Conservation (phyloP, 1,284 basidiomycete genomes). For the Tylopilus orsonianus region DNA sequence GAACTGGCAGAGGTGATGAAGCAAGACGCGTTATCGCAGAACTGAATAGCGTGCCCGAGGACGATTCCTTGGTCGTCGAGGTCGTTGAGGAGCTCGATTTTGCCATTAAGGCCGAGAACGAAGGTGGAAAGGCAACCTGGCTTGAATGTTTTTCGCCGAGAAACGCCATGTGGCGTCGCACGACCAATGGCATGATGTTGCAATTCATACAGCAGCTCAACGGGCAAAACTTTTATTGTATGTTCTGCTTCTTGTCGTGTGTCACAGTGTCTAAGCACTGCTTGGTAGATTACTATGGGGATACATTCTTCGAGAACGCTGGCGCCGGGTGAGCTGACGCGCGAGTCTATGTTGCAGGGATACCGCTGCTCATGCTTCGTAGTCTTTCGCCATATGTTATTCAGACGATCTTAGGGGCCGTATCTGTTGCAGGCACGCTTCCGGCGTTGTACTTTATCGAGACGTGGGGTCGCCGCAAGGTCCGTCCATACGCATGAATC, state of each 20-base stretch:
- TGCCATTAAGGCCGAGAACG: constrained; percentile 68
- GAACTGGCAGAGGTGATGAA: constrained; percentile 49
- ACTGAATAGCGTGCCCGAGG: constrained; percentile 60
- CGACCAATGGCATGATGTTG: constrained; percentile 76
- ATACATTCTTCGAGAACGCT: constrained; percentile 80
- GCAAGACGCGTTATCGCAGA: constrained; percentile 64
- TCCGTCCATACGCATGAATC: constrained; percentile 27
- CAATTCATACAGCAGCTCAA: constrained; percentile 82
- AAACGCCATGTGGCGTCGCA: constrained; percentile 71
- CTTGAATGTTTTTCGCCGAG: constrained; percentile 72
- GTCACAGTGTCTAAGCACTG: neutral
- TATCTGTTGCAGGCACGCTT: constrained; percentile 65
- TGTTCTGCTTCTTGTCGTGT: constrained; percentile 18
- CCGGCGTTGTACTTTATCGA: constrained; percentile 69
- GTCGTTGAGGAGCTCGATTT: constrained; percentile 66
- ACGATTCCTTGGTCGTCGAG: constrained; percentile 19
- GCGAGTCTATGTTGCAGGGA: neutral
- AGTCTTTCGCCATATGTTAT: constrained; percentile 71
- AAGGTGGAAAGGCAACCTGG: constrained; percentile 79
- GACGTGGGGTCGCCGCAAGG: constrained; percentile 60
- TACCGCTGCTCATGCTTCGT: neutral
- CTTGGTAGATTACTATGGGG: constrained; percentile 69
- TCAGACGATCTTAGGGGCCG: constrained; percentile 68
- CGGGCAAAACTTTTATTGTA: constrained; percentile 75
- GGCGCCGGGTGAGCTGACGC: constrained; percentile 50